Conservation (phyloP, 441 rosid species). For the Euphorbia celastroides region DNA sequence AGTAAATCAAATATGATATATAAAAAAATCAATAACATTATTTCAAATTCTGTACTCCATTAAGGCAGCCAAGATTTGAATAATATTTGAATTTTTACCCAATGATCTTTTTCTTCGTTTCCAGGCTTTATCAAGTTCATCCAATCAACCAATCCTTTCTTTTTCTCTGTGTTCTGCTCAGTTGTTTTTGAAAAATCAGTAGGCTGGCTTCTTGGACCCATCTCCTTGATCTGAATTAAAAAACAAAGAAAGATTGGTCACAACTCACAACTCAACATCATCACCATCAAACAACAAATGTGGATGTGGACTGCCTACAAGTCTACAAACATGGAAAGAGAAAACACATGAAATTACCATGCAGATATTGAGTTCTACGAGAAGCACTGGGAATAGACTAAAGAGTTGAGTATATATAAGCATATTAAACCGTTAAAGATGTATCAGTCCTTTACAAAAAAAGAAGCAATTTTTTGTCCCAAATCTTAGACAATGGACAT, state of each 20-base stretch:
- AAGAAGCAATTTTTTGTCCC: neutral
- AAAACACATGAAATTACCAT: neutral
- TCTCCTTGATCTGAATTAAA: constrained; percentile 76
- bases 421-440: neutral
- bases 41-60: neutral
- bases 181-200: constrained; percentile 41
- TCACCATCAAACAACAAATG: neutral
- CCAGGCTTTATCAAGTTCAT: constrained; percentile 83
- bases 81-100: constrained; percentile 45
- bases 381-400: neutral
- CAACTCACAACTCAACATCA: neutral
- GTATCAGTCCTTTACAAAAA: neutral
- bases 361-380: neutral
- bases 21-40: neutral
- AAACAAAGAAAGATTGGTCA: neutral
- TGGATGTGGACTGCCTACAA: neutral
- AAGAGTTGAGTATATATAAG: neutral
- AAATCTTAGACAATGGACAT: too few relatives aligned
- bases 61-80: neutral
- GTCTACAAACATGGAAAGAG: neutral
- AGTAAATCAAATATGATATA: neutral
- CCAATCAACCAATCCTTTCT: constrained; percentile 83
- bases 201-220: constrained; percentile 73
- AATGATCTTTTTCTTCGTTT: constrained; percentile 95
- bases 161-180: constrained; percentile 69